phyloP scores from a whole-genome alignment of 331 rosid genomes.

The Phaseolus coccineus region DNA sequence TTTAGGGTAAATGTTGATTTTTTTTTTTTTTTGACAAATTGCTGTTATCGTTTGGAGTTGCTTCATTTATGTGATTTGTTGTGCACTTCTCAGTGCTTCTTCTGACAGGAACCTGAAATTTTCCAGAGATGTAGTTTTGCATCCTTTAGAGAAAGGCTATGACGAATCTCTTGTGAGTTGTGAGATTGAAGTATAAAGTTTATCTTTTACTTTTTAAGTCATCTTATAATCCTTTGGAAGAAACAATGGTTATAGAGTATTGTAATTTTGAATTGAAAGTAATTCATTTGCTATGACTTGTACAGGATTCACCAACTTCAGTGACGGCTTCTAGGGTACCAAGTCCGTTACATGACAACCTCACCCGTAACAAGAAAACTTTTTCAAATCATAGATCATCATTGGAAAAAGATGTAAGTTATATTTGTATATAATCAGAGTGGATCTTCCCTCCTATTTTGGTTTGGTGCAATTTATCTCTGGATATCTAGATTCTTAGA shows the following conservation, averaged over 20 bases:
- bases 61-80: constrained; percentile 5
- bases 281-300: not conserved
- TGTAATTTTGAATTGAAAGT: not conserved
- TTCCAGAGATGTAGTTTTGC: not conserved
- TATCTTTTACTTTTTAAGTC: not conserved
- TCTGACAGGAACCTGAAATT: constrained; percentile 11
- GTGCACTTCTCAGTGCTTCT: constrained; percentile 7
- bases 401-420: constrained; percentile 41
- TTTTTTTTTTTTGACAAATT: not conserved
- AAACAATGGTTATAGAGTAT: not conserved
- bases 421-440: constrained; percentile 6
- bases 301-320: constrained; percentile 21
- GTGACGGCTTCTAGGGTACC: not conserved
- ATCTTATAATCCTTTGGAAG: not conserved
- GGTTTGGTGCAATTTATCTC: not conserved
- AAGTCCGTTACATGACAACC: not conserved
- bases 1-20: not conserved
- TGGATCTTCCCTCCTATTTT: not conserved
- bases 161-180: constrained; percentile 48
- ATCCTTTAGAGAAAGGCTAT: not conserved
- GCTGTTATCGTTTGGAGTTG: not conserved
- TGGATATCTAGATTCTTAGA: constrained; percentile 1
- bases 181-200: not conserved
- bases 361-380: not conserved
- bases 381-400: constrained; percentile 25